These are phyloP conservation scores for Poteriospumella lacustris DNA, from an alignment of 108 stramenopile species.

Conservation along the genomic window DNA sequence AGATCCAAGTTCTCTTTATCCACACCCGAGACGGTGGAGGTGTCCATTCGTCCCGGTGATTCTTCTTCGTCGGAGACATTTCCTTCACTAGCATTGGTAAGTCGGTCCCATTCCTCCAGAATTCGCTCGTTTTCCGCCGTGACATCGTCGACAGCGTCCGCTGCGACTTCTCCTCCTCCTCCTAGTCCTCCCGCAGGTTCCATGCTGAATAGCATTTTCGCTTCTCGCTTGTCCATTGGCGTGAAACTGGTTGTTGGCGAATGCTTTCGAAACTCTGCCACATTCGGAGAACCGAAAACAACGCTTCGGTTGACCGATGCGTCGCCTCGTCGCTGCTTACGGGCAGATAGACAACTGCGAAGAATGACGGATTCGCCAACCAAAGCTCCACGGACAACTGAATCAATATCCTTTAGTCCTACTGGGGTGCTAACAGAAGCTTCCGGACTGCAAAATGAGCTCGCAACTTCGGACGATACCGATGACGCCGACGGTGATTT, in stretches of 20 bases:
- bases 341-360: not conserved
- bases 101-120: constrained; percentile 21
- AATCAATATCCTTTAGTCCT: no score
- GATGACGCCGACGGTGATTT: no score
- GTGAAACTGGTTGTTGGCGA: constrained; percentile 4
- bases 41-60: no score
- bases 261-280: constrained; percentile 1
- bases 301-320: not conserved
- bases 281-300: constrained; percentile 29
- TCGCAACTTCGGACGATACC: no score
- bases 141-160: not conserved
- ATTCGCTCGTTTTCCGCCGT: constrained; percentile 13
- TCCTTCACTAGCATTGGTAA: constrained; percentile 2
- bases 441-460: no score
- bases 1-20: no score
- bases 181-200: not conserved
- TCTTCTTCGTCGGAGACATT: not conserved
- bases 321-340: not conserved
- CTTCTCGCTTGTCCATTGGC: not conserved
- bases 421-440: no score
- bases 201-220: constrained; percentile 1
- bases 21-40: not conserved
- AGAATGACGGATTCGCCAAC: no score
- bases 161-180: no score
- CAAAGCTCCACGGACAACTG: no score